phyloP scores from a whole-genome alignment of 2,329 filamentous ascomycete species.

The Periconia sp. region DNA sequence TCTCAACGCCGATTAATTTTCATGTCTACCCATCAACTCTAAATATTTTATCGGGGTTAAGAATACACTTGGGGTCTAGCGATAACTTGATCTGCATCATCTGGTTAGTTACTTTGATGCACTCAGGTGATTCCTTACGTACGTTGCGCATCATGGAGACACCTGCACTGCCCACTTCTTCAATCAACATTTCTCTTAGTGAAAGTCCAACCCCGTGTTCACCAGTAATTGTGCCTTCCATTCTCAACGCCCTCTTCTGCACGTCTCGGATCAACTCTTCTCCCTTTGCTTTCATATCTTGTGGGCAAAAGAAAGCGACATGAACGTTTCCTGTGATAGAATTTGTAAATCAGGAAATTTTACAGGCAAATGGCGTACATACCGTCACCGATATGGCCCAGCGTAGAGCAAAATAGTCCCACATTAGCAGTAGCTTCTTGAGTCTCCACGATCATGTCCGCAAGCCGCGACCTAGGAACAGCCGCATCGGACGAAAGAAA shows the following conservation, averaged over 20 bases:
- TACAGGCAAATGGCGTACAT: background rate
- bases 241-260: slow-evolving; percentile 74
- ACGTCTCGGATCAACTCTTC: slow-evolving; percentile 55
- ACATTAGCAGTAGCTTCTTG: slow-evolving; percentile 60
- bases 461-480: slow-evolving; percentile 70
- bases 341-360: background rate
- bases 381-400: slow-evolving; percentile 72
- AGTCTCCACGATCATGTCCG: slow-evolving; percentile 73
- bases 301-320: slow-evolving; percentile 31
- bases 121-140: background rate
- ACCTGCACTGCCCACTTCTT: slow-evolving; percentile 72
- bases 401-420: slow-evolving; percentile 49
- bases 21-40: slow-evolving; percentile 34
- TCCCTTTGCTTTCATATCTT: slow-evolving; percentile 22
- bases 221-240: slow-evolving; percentile 82
- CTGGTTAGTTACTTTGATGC: background rate
- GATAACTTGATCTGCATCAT: slow-evolving; percentile 66
- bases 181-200: slow-evolving; percentile 73
- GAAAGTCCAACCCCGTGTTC: slow-evolving; percentile 83
- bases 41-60: slow-evolving; percentile 66
- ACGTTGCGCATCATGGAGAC: slow-evolving; percentile 75
- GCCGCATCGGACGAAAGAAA: slow-evolving; percentile 80
- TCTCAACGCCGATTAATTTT: too few species aligned
- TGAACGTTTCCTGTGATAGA: slow-evolving; percentile 33
- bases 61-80: slow-evolving; percentile 69